A percentile compares a stretch with the other conserved stretches of the same genome.
Evolutionary conservation across 805 yeast genomes (phyloP).

Genomic region (Kodamaea neixiangensis): DNA sequence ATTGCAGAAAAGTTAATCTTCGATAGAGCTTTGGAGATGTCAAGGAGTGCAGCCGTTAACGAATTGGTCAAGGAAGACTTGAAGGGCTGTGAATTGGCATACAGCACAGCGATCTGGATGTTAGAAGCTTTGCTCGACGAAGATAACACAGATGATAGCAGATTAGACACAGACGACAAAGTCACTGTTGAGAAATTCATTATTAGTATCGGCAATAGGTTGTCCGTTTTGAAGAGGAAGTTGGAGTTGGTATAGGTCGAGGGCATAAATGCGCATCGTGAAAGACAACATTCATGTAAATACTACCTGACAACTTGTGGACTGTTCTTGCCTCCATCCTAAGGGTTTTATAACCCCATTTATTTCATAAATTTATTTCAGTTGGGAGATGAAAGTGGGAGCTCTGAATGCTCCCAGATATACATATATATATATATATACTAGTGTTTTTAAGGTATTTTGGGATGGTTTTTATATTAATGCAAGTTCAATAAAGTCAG

Average conservation of each 20-base stretch:
- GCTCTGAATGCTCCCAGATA: not conserved
- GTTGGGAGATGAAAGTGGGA: not conserved
- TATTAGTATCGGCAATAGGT: constrained; percentile 76
- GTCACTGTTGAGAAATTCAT: constrained; percentile 79
- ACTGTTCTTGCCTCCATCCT: not conserved
- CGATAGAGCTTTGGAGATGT: constrained; percentile 91
- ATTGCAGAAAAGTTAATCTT: constrained; percentile 85
- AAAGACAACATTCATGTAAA: not conserved
- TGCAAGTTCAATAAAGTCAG: not conserved
- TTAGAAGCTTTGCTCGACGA: constrained; percentile 77
- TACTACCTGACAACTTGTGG: not conserved
- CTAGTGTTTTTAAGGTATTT: not conserved
- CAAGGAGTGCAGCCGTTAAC: constrained; percentile 86
- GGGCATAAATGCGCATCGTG: not conserved
- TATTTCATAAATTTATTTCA: not conserved
- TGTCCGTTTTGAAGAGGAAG: constrained; percentile 68
- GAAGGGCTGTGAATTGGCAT: constrained; percentile 79
- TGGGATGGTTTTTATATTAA: not conserved
- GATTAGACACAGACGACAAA: constrained; percentile 70
- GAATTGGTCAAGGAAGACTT: constrained; percentile 77
- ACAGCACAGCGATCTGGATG: constrained; percentile 95
- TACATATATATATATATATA: not conserved
- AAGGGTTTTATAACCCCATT: constrained; percentile 2
- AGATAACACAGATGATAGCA: constrained; percentile 34
- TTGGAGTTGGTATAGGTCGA: constrained; percentile 25